Evolutionary conservation across 2,329 filamentous ascomycete species (phyloP).

Genomic region (Colletotrichum sp.): DNA sequence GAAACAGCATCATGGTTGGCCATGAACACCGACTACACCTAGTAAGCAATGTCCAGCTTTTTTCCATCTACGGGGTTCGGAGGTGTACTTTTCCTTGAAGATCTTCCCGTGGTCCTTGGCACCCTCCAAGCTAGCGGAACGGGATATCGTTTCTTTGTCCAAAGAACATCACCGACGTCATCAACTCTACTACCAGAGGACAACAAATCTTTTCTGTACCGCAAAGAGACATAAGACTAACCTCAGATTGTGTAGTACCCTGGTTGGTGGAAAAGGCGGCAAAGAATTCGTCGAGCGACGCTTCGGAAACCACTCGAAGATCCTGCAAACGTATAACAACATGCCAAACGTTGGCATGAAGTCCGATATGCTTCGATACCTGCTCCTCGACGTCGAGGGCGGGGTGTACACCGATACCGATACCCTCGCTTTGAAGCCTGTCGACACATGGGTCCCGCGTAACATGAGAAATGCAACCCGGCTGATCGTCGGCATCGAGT

Average conservation of each 20-base stretch:
- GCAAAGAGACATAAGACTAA: not conserved
- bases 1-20: conserved; percentile 19
- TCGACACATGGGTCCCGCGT: conserved; percentile 36
- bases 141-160: not conserved
- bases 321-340: conserved; percentile 24
- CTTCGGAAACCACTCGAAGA: conserved; percentile 20
- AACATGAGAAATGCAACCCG: conserved; percentile 8
- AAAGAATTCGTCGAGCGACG: conserved; percentile 24
- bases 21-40: conserved; percentile 17
- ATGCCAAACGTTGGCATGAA: conserved; percentile 47
- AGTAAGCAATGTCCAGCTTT: not conserved
- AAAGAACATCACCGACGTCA: not conserved
- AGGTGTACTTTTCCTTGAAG: not conserved
- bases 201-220: not conserved
- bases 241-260: conserved; percentile 19
- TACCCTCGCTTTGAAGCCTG: conserved; percentile 37
- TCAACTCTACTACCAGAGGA: not conserved
- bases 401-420: conserved; percentile 70
- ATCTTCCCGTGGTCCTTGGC: not conserved
- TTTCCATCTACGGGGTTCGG: accelerated
- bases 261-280: conserved; percentile 27
- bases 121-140: not conserved
- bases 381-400: conserved; percentile 75
- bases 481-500: conserved; percentile 31
- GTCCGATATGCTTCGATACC: conserved; percentile 70